A percentile compares a stretch with the other conserved stretches of the same genome.
phyloP scores from a whole-genome alignment of 495 filamentous ascomycete genomes.

The Neurospora intermedia region DNA sequence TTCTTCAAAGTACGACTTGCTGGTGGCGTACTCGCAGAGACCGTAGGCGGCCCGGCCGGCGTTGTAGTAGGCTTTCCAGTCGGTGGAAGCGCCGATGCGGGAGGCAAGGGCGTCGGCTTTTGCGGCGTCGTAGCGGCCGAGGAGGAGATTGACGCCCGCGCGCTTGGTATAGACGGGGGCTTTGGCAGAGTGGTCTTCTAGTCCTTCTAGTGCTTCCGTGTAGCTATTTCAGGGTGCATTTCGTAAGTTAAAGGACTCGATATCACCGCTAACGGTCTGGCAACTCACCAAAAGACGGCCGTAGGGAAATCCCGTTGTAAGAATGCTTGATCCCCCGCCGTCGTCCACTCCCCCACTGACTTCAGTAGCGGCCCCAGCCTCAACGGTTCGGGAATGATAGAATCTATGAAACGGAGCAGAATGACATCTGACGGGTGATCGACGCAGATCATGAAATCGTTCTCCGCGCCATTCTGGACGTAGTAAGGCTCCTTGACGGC shows the following conservation, averaged over 20 bases:
- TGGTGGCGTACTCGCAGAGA: conserved; percentile 27
- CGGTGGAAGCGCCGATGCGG: conserved; percentile 11
- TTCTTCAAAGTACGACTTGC: conserved; percentile 20
- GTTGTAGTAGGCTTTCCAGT: conserved; percentile 40
- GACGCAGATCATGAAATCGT: conserved; percentile 37
- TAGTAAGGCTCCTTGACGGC: conserved; percentile 45
- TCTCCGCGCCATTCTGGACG: conserved; percentile 27
- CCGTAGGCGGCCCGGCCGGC: conserved; percentile 39
- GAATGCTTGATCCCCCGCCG: conserved; percentile 23
- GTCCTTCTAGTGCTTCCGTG: conserved; percentile 18
- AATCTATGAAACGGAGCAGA: conserved; percentile 14
- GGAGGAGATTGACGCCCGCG: conserved; percentile 34
- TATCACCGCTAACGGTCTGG: not conserved
- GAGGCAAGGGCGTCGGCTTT: conserved; percentile 31
- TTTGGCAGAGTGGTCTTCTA: conserved; percentile 8
- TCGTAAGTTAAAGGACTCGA: not conserved
- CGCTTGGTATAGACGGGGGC: conserved; percentile 30
- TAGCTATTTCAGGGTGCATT: conserved; percentile 15
- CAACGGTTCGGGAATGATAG: conserved; percentile 17
- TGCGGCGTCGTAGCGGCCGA: conserved; percentile 36
- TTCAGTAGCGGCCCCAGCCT: conserved; percentile 18
- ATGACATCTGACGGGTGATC: conserved; percentile 42
- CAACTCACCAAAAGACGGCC: conserved; percentile 22
- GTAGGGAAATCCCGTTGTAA: conserved; percentile 24
- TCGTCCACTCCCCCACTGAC: conserved; percentile 24